These are phyloP conservation scores for Omphalotus guepiniiformis DNA, from an alignment of 768 basidiomycete genomes.

Conservation along the genomic window DNA sequence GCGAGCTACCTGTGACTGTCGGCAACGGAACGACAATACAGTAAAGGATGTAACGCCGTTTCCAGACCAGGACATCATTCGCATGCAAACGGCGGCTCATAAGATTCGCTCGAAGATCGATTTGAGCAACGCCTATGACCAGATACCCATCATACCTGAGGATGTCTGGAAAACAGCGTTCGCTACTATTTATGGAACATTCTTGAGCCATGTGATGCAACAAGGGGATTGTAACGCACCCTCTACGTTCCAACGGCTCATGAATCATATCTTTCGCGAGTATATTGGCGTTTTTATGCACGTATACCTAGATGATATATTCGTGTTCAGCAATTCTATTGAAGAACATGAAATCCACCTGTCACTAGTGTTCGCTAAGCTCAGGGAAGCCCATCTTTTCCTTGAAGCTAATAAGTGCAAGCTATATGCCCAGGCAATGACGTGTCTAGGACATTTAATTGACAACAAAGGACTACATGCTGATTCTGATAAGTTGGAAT, in stretches of 20 bases:
- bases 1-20: constrained; percentile 12
- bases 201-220: constrained; percentile 29
- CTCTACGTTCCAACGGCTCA: constrained; percentile 30
- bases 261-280: constrained; percentile 22
- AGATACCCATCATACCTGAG: constrained; percentile 20
- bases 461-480: constrained; percentile 25
- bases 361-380: constrained; percentile 16
- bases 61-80: constrained; percentile 15
- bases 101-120: constrained; percentile 24
- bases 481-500: constrained; percentile 24
- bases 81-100: constrained; percentile 17
- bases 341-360: constrained; percentile 26
- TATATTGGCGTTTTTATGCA: constrained; percentile 2
- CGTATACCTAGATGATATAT: constrained; percentile 1
- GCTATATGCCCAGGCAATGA: constrained; percentile 17
- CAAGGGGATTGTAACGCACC: constrained; percentile 24
- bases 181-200: constrained; percentile 24
- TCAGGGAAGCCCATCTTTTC: constrained; percentile 19
- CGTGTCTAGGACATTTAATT: constrained; percentile 26
- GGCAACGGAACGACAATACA: constrained; percentile 25
- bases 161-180: constrained; percentile 21
- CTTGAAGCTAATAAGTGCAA: constrained; percentile 21
- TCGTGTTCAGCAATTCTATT: constrained; percentile 15
- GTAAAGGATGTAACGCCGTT: constrained; percentile 15
- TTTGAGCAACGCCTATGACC: constrained; percentile 28